Conservation (phyloP, 148 eudicot genomes). For the Amaranthus hypochondriacus region DNA sequence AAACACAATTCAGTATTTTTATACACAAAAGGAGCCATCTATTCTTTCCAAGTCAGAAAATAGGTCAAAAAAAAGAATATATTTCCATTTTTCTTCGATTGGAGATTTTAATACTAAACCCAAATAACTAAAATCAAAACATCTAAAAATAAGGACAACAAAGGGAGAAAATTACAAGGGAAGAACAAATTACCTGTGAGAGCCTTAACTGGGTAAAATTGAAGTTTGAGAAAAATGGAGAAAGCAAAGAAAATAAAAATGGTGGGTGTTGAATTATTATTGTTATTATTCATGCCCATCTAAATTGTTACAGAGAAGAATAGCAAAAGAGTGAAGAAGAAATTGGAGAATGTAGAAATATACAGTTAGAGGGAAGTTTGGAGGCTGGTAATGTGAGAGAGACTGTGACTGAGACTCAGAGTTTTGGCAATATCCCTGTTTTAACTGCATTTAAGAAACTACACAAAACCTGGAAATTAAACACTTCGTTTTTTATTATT, state of each 20-base stretch:
- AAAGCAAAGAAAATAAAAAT: constrained; percentile 11
- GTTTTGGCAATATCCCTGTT: background rate
- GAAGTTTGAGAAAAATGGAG: constrained; percentile 18
- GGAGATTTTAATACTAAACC: constrained; percentile 6
- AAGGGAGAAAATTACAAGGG: background rate
- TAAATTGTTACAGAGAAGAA: background rate
- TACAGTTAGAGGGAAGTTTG: background rate
- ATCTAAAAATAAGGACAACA: background rate
- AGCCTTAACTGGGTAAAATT: constrained; percentile 14
- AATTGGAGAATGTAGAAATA: background rate
- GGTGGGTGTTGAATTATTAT: constrained; percentile 12
- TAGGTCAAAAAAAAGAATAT: background rate
- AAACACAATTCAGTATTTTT: background rate
- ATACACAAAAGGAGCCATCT: background rate
- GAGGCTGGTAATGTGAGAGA: constrained; percentile 2
- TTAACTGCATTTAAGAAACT: background rate
- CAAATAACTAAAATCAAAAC: background rate
- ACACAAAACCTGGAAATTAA: background rate
- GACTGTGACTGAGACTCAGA: background rate
- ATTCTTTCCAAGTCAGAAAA: constrained; percentile 10
- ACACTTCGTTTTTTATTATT: no score
- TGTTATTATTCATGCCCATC: background rate
- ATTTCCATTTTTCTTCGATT: background rate
- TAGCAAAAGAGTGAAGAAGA: background rate
- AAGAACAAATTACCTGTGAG: constrained; percentile 19